These are phyloP conservation scores for Mycena albidolilacea DNA, from an alignment of 768 basidiomycete genomes.

Conservation along the genomic window DNA sequence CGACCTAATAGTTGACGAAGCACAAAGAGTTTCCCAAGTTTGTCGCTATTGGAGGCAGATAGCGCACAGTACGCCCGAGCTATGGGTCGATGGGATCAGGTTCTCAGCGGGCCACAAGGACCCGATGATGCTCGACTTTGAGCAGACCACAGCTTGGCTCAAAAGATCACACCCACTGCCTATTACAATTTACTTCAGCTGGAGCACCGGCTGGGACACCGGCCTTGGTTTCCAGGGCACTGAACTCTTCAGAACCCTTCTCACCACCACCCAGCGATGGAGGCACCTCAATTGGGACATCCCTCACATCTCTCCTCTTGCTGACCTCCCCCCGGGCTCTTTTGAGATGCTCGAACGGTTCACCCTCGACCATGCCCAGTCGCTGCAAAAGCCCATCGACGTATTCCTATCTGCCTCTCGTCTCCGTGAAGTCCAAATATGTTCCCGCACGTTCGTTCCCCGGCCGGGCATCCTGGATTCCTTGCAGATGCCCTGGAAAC, in stretches of 20 bases:
- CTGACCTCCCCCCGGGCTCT: not conserved
- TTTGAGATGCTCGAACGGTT: not conserved
- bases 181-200: not conserved
- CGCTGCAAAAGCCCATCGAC: not conserved
- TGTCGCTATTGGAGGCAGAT: not conserved
- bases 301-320: not conserved
- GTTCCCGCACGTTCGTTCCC: not conserved
- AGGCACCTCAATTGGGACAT: conserved; percentile 1
- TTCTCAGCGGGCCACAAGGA: not conserved
- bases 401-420: not conserved
- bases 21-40: not conserved
- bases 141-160: not conserved
- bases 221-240: not conserved
- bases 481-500: not conserved
- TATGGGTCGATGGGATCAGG: not conserved
- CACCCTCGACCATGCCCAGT: not conserved
- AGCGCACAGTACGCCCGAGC: not conserved
- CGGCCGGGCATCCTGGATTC: not conserved
- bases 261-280: not conserved
- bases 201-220: not conserved
- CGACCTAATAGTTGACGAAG: not conserved
- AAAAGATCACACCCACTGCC: not conserved
- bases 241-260: not conserved
- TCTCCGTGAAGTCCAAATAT: not conserved
- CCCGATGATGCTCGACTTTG: not conserved